Conservation (phyloP, 2,329 filamentous ascomycete species). For the Cytospora leucostoma region DNA sequence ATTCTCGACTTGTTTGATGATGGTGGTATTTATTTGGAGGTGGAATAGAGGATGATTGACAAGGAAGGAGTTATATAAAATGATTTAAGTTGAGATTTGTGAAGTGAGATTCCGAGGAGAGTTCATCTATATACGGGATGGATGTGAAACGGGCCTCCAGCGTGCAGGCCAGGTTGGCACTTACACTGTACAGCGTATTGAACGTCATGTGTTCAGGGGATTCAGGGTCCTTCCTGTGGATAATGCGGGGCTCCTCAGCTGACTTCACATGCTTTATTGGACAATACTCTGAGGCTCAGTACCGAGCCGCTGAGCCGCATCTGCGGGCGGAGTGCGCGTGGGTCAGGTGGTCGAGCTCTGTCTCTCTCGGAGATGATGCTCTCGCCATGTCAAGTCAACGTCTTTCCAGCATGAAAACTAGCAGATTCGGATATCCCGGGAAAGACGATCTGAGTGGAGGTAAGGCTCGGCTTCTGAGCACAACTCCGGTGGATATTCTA, state of each 20-base stretch:
- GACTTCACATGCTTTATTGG: conserved; percentile 1
- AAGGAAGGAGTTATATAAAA: background rate
- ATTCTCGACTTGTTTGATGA: conserved; percentile 41
- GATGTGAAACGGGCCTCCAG: conserved; percentile 24
- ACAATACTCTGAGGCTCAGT: background rate
- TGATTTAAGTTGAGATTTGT: background rate
- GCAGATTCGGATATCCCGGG: background rate
- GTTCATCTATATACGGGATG: conserved; percentile 8
- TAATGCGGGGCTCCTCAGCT: conserved; percentile 8
- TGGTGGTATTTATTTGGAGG: background rate
- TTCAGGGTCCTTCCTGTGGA: conserved; percentile 23
- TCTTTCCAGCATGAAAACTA: background rate
- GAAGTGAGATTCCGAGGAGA: background rate
- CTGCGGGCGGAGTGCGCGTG: background rate
- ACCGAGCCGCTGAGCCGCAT: background rate
- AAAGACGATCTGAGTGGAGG: background rate
- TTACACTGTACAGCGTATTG: background rate
- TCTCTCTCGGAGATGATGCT: conserved; percentile 2
- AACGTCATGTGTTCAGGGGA: conserved; percentile 23
- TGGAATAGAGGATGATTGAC: background rate
- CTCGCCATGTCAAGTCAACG: background rate
- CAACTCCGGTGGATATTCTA: background rate
- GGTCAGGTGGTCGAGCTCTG: background rate
- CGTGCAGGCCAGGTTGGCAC: conserved; percentile 7
- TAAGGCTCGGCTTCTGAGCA: background rate